Conservation (phyloP, 2,329 filamentous ascomycete species). For the Botrytis paeoniae region DNA sequence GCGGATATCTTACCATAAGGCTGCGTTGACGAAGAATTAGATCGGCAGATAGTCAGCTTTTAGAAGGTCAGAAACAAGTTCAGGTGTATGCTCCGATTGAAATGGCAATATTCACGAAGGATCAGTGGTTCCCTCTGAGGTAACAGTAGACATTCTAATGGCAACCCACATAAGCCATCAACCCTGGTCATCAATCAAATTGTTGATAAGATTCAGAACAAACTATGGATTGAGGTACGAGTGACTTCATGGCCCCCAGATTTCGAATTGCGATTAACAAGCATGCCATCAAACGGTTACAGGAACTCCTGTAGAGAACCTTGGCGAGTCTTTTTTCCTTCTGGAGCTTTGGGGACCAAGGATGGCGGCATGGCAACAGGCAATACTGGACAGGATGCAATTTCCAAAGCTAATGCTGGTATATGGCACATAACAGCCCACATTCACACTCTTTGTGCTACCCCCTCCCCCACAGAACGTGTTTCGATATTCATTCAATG, state of each 20-base stretch:
- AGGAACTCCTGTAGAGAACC: not conserved
- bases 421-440: not conserved
- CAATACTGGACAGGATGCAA: not conserved
- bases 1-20: constrained; percentile 13
- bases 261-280: not conserved
- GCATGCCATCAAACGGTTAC: not conserved
- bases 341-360: not conserved
- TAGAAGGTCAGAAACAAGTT: not conserved
- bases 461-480: not conserved
- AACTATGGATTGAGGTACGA: not conserved
- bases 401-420: not conserved
- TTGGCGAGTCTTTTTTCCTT: not conserved
- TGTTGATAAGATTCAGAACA: not conserved
- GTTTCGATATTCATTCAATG: not conserved
- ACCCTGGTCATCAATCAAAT: not conserved
- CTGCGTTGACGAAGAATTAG: constrained; percentile 12
- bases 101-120: not conserved
- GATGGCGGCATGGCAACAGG: constrained; percentile 7
- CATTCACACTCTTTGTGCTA: not conserved
- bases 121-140: not conserved
- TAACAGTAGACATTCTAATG: not conserved
- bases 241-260: not conserved
- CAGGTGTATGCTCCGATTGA: not conserved
- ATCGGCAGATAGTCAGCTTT: constrained; percentile 2
- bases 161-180: not conserved